phyloP scores from a whole-genome alignment of 345 rosid species.

The Aquilaria malaccensis region DNA sequence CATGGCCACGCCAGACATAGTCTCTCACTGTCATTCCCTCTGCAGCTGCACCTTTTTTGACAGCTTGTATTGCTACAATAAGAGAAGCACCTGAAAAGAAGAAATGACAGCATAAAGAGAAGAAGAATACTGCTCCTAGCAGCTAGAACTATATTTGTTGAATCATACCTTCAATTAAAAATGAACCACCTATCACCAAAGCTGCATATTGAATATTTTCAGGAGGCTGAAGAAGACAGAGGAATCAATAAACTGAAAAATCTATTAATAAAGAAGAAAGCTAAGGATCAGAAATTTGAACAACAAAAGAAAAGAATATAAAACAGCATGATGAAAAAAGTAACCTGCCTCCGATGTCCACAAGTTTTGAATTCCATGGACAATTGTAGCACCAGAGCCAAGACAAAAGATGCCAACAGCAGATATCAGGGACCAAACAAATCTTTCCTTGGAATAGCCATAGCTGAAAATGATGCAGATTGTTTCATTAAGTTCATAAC shows the following conservation, averaged over 20 bases:
- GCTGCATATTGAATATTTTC: constrained; percentile 79
- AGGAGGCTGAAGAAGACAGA: constrained; percentile 57
- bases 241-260: constrained; percentile 14
- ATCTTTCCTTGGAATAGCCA: constrained; percentile 97
- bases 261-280: not conserved
- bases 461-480: constrained; percentile 43
- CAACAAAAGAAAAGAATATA: constrained; percentile 10
- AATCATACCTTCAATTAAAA: constrained; percentile 76
- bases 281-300: constrained; percentile 2
- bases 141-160: not conserved
- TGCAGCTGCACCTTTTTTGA: constrained; percentile 90
- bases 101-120: constrained; percentile 5
- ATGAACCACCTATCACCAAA: constrained; percentile 90
- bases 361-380: constrained; percentile 87
- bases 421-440: constrained; percentile 99
- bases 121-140: constrained; percentile 5
- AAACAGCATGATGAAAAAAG: constrained; percentile 3
- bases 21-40: constrained; percentile 93
- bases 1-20: constrained; percentile 98
- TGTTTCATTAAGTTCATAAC: too few relatives aligned
- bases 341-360: constrained; percentile 63
- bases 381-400: constrained; percentile 97
- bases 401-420: constrained; percentile 99
- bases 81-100: constrained; percentile 79
- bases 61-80: constrained; percentile 91